phyloP scores from a whole-genome alignment of 371 early-diverging fungal genomes.

The Saksenaea oblongispora region DNA sequence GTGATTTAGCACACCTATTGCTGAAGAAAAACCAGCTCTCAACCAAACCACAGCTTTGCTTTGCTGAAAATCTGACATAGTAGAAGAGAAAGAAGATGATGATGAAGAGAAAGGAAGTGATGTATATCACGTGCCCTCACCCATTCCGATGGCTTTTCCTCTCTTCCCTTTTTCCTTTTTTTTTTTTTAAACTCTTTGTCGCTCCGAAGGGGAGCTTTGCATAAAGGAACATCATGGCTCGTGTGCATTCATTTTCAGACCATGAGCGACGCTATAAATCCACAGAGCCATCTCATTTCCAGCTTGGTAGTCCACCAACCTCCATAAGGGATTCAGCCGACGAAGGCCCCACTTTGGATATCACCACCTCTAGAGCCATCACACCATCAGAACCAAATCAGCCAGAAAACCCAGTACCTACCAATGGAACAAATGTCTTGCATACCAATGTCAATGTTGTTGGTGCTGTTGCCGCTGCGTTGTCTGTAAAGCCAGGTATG shows the following conservation, averaged over 20 bases:
- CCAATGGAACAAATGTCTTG: neutral
- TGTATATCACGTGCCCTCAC: neutral
- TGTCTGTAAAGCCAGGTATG: conserved; percentile 11
- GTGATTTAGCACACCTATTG: too few species aligned
- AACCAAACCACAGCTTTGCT: too few species aligned
- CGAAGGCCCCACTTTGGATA: neutral
- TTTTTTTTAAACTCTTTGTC: neutral
- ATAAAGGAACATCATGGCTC: conserved; percentile 12
- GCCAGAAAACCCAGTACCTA: neutral
- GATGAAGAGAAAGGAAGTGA: too few species aligned
- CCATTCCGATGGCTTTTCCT: neutral
- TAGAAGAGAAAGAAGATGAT: too few species aligned
- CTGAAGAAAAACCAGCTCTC: too few species aligned
- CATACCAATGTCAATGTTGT: conserved; percentile 3
- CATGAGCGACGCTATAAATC: neutral
- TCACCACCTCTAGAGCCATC: neutral
- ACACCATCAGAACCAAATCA: conserved; percentile 2
- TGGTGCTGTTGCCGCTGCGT: conserved; percentile 8
- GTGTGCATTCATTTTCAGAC: conserved; percentile 4
- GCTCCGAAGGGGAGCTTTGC: neutral
- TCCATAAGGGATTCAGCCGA: neutral
- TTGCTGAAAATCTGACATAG: too few species aligned
- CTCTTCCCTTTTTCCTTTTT: neutral
- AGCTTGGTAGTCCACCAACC: neutral
- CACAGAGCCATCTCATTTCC: neutral